Conservation (phyloP, 768 basidiomycete genomes). For the Lentinula sp. region DNA sequence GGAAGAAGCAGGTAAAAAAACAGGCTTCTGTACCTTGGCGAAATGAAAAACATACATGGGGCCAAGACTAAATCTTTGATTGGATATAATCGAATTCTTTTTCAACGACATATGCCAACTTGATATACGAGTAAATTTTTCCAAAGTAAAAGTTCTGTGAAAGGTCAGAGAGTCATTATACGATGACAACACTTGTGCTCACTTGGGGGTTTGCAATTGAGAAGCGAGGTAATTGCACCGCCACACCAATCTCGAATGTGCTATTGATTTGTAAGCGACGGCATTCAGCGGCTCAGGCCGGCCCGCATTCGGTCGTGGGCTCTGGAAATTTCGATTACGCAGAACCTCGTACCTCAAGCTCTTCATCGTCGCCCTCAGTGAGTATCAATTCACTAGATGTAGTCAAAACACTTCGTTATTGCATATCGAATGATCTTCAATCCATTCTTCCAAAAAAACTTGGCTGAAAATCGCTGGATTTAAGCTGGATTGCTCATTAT, state of each 20-base stretch:
- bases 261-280: background rate
- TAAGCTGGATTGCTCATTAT: slow-evolving; percentile 44
- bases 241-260: background rate
- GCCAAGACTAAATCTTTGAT: slow-evolving; percentile 89
- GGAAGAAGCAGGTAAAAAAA: background rate
- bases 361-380: slow-evolving; percentile 2
- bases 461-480: background rate
- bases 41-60: slow-evolving; percentile 63
- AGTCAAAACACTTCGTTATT: background rate
- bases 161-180: background rate
- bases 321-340: background rate
- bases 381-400: background rate
- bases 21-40: background rate
- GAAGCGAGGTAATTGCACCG: background rate
- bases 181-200: background rate
- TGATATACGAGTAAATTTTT: slow-evolving; percentile 28
- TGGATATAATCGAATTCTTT: slow-evolving; percentile 60
- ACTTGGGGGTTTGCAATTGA: slow-evolving; percentile 1
- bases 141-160: background rate
- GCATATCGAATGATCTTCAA: background rate
- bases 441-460: background rate
- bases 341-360: background rate
- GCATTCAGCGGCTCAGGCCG: background rate
- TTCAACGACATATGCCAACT: slow-evolving; percentile 86
- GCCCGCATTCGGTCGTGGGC: background rate